Conservation (phyloP, 305 asterid species). For the Petunia hybrid region DNA sequence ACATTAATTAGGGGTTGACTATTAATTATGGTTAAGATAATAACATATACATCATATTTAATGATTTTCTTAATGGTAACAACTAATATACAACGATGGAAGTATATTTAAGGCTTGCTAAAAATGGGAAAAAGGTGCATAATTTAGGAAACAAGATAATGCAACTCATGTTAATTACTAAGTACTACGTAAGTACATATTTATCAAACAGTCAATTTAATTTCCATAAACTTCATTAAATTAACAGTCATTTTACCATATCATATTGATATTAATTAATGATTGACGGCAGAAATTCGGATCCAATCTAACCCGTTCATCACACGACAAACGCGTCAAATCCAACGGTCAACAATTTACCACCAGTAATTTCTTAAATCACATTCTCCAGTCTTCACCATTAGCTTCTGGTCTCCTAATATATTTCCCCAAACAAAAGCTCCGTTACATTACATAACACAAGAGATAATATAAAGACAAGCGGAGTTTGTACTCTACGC, state of each 20-base stretch:
- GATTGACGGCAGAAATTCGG: slow-evolving; percentile 28
- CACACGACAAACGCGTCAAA: neutral
- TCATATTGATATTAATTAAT: too few relatives aligned
- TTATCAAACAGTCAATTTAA: neutral
- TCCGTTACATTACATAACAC: too few relatives aligned
- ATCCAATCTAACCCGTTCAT: slow-evolving; percentile 32
- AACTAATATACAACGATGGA: neutral
- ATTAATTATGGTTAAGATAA: too few relatives aligned
- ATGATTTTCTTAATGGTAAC: too few relatives aligned
- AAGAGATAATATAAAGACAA: neutral
- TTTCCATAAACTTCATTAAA: neutral
- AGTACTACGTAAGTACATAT: too few relatives aligned
- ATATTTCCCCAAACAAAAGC: neutral
- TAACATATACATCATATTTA: too few relatives aligned
- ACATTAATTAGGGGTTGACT: too few relatives aligned
- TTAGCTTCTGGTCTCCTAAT: neutral
- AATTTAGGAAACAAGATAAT: too few relatives aligned
- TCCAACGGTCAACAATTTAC: slow-evolving; percentile 31
- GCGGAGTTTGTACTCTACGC: slow-evolving; percentile 23
- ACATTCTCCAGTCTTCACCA: neutral
- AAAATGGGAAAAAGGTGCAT: neutral
- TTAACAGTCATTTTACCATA: neutral
- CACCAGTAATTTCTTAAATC: slow-evolving; percentile 9
- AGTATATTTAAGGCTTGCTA: neutral
- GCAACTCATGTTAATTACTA: too few relatives aligned